These are phyloP conservation scores for Ciborinia camelliae DNA, from an alignment of 2,329 filamentous ascomycete genomes.

Conservation along the genomic window DNA sequence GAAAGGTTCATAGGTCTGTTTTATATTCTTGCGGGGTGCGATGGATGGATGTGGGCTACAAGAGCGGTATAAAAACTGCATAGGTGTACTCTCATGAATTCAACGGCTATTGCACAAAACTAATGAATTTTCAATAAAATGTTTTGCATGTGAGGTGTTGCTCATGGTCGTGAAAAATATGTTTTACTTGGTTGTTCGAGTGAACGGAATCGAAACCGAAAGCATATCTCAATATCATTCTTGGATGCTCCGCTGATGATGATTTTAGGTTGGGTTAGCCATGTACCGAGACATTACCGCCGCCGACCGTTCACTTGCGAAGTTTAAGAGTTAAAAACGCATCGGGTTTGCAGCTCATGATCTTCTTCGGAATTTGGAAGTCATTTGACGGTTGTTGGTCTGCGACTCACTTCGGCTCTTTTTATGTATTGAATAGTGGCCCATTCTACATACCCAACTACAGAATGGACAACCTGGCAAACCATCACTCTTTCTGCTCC, in stretches of 20 bases:
- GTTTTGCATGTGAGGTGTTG: constrained; percentile 14
- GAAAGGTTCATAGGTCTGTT: constrained; percentile 31
- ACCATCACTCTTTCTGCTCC: not conserved
- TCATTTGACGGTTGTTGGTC: not conserved
- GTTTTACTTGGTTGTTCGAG: not conserved
- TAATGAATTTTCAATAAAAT: constrained; percentile 18
- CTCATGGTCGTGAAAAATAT: not conserved
- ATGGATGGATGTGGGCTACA: constrained; percentile 34
- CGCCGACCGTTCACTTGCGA: not conserved
- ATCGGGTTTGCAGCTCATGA: not conserved
- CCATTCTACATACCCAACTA: not conserved
- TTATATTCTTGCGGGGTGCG: constrained; percentile 33
- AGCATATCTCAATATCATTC: not conserved
- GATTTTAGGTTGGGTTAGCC: not conserved
- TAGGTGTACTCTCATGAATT: constrained; percentile 40
- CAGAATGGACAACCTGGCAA: not conserved
- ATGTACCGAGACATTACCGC: not conserved
- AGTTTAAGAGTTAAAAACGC: no score
- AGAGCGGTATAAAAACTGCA: constrained; percentile 36
- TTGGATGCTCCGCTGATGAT: not conserved
- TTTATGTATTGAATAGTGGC: not conserved
- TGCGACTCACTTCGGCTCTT: not conserved
- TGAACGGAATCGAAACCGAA: not conserved
- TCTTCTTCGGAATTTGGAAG: not conserved
- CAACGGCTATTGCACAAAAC: constrained; percentile 33